Conservation (phyloP, 257 asterid species). For the Avicennia marina region DNA sequence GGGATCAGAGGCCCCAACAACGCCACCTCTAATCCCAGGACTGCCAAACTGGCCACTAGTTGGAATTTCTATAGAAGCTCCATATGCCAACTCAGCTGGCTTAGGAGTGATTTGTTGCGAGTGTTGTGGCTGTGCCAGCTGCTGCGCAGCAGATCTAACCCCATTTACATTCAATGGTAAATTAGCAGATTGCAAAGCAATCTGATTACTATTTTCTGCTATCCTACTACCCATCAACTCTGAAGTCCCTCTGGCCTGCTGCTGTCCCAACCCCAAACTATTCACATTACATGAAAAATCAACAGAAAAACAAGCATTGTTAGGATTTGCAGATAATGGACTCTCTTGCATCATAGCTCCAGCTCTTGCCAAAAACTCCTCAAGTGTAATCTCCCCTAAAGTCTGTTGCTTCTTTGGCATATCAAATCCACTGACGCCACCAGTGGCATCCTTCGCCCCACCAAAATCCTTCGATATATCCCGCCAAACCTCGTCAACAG, state of each 20-base stretch:
- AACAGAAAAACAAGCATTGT: conserved; percentile 35
- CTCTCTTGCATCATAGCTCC: conserved; percentile 85
- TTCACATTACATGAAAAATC: conserved; percentile 35
- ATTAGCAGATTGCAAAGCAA: conserved; percentile 35
- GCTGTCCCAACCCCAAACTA: conserved; percentile 38
- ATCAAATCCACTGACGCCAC: conserved; percentile 28
- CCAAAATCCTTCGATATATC: conserved; percentile 57
- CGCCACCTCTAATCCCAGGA: conserved; percentile 45
- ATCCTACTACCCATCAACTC: conserved; percentile 37
- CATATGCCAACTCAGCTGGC: conserved; percentile 49
- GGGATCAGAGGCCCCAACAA: conserved; percentile 46
- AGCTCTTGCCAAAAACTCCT: conserved; percentile 79
- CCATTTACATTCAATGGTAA: conserved; percentile 53
- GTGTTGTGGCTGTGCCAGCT: conserved; percentile 28
- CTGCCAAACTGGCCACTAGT: conserved; percentile 35
- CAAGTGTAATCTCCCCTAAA: conserved; percentile 83
- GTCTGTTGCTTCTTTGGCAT: conserved; percentile 67
- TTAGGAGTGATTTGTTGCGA: conserved; percentile 62
- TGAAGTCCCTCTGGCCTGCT: conserved; percentile 26
- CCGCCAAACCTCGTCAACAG: conserved; percentile 95
- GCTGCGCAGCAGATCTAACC: conserved; percentile 43
- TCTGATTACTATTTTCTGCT: conserved; percentile 35
- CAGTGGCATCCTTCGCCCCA: conserved; percentile 31
- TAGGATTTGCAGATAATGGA: conserved; percentile 38
- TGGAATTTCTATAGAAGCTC: conserved; percentile 46